Base-by-base conservation (phyloP, 805 yeast species). In the Wickerhamomyces strasburgensis region DNA sequence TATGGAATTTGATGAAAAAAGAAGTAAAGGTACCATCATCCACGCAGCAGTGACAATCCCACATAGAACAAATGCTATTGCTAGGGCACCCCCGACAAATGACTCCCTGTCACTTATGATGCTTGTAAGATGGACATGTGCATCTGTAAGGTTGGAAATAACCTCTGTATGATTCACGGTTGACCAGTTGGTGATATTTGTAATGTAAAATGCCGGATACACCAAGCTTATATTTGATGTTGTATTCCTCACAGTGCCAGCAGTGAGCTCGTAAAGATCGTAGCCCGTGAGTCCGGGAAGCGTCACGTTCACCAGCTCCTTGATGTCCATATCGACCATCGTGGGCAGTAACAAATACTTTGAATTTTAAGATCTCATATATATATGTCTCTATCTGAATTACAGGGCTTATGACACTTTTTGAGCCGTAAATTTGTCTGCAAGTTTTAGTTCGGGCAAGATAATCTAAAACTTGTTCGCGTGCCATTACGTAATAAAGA, bases 41-140 rank as follows among this genome's bases (percentile, higher is more conserved):
- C 94, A 85, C 19, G 80, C 65, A 13, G 80, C 70, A 5, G 76
- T 74, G 42, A 77, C 75, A 14, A 74, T 64, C 0, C 79, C 75
- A 37, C 75, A 67, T 4, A 72, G 52, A n/a, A 71, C 70, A 57
- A 75, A 78, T 30, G 73, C 58, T 4, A 78, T 58, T 29, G 68
- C 55, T 3, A 68, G 54, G 31, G 67, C 62, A 13, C 74, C 63
- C 17, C 58, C 54, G 4, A 49, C 42, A 37, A 68, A 70, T 1
- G 48, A 40, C 37, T 69, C 73, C 38, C 54, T 61, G 29, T 40
- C n/a, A n/a, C n/a, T n/a, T n/a, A n/a, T n/a, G n/a, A n/a, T n/a
- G n/a, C n/a, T n/a, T n/a, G n/a, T n/a, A n/a, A n/a, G n/a, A n/a
- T n/a, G n/a, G n/a, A n/a, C n/a, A n/a, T n/a, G n/a, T n/a, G n/a